These are phyloP conservation scores for Schoenoplectus triqueter DNA, from an alignment of 202 grass and related monocot species.

Conservation along the genomic window DNA sequence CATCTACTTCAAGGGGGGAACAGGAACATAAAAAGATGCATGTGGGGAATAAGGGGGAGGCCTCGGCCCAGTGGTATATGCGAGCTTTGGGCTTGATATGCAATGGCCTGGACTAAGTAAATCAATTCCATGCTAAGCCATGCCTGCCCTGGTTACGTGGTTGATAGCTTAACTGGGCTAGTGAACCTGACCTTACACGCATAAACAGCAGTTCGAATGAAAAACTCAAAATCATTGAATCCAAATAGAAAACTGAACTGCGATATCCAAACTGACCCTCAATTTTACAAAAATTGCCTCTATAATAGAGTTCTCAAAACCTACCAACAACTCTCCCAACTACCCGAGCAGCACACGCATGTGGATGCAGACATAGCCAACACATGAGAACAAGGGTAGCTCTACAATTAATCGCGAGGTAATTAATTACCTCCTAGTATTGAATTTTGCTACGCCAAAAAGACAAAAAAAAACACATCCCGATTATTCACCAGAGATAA, in stretches of 20 bases:
- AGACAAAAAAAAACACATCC: neutral
- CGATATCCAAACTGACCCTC: conserved; percentile 27
- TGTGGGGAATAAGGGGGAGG: neutral
- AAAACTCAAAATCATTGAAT: neutral
- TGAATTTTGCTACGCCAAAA: neutral
- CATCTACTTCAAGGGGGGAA: no score
- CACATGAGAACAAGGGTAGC: neutral
- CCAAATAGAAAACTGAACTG: conserved; percentile 6
- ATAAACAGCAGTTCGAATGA: neutral
- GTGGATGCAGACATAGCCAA: conserved; percentile 6
- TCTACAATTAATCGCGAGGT: conserved; percentile 8
- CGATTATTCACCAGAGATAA: conserved; percentile 24
- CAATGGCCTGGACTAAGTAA: neutral
- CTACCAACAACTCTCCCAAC: conserved; percentile 13
- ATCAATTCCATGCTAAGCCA: no score
- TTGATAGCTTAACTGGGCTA: neutral
- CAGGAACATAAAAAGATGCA: no score
- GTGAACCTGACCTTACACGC: neutral
- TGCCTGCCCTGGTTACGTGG: neutral
- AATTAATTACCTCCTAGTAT: neutral
- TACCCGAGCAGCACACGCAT: conserved; percentile 23
- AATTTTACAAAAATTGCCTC: conserved; percentile 34
- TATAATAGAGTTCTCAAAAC: conserved; percentile 15
- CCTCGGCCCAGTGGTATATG: neutral
- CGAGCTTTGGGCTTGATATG: neutral